Percentiles rank a stretch among this genome's conserved stretches.
Conservation (phyloP, 1,139 yeast genomes). For the Saccharomyces hybrid region DNA sequence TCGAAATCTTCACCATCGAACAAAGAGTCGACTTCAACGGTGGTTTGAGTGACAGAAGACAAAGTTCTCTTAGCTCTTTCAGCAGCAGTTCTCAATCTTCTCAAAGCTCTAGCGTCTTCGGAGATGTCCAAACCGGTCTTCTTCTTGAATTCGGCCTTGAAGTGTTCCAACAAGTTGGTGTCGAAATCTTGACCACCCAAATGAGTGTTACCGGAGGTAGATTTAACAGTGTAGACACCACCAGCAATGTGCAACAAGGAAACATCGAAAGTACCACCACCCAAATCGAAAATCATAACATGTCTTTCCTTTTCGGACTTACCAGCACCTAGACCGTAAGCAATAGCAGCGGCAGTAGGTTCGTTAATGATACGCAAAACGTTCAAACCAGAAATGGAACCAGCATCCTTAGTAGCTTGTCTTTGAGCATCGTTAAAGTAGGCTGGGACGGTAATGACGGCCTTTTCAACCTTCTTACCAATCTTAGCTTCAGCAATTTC, state of each 20-base stretch:
- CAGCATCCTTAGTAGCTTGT: conserved; percentile 94
- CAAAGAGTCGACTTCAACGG: conserved; percentile 93
- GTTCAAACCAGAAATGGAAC: conserved; percentile 86
- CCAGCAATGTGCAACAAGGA: conserved; percentile 94
- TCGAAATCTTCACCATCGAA: conserved; percentile 96
- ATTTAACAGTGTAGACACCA: conserved; percentile 98
- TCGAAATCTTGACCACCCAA: conserved; percentile 99
- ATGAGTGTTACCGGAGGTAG: conserved; percentile 99
- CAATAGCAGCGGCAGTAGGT: conserved; percentile 96
- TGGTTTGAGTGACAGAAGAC: conserved; percentile 93
- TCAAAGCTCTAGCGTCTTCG: conserved; percentile 87
- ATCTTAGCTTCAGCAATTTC: conserved; percentile 87
- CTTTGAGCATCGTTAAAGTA: conserved; percentile 95
- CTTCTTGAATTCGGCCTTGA: conserved; percentile 92
- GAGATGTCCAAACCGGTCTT: conserved; percentile 93
- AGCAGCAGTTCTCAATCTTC: conserved; percentile 98
- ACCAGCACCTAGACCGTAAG: conserved; percentile 91
- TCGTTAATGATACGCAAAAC: conserved; percentile 88
- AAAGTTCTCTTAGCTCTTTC: conserved; percentile 99
- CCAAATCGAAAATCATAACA: conserved; percentile 85
- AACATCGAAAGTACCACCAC: conserved; percentile 96
- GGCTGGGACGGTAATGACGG: conserved; percentile 94
- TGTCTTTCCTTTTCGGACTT: conserved; percentile 82
- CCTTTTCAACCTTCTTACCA: conserved; percentile 84
- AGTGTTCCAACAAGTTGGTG: conserved; percentile 89